A percentile compares a stretch with the other conserved stretches of the same genome.
Conservation (phyloP, 805 yeast genomes). For the Candida piceae region DNA sequence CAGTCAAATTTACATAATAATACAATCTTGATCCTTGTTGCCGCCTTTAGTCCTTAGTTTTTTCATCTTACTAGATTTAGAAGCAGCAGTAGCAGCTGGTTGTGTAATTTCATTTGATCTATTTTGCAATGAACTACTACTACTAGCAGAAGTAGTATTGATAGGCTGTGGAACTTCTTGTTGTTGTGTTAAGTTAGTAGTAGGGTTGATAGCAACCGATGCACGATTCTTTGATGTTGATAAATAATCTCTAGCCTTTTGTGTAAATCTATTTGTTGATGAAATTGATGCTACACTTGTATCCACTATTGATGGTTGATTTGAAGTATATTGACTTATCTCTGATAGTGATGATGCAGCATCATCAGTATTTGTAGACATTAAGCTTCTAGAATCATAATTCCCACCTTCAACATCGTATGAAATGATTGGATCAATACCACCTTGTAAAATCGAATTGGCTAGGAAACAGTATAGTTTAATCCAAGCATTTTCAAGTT, state of each 20-base stretch:
- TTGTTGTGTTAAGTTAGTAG: no score
- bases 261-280: background rate
- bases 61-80: conserved; percentile 6
- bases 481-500: conserved; percentile 67
- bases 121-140: no score
- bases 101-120: background rate
- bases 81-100: conserved; percentile 1
- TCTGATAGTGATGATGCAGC: background rate
- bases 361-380: background rate
- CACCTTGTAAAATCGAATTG: conserved; percentile 59
- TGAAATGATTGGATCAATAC: conserved; percentile 43
- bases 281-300: background rate
- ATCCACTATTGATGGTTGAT: background rate
- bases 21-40: conserved; percentile 25
- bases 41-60: conserved; percentile 11
- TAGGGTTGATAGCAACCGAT: no score
- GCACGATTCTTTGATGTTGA: background rate
- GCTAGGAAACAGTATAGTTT: conserved; percentile 64
- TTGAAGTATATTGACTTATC: background rate
- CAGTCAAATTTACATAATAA: conserved; percentile 24
- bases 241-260: conserved; percentile 7
- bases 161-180: no score
- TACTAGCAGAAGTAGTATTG: no score
- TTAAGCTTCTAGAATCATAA: background rate
- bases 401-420: conserved; percentile 12